Conservation (phyloP, 768 basidiomycete genomes). For the Trametes maxima region DNA sequence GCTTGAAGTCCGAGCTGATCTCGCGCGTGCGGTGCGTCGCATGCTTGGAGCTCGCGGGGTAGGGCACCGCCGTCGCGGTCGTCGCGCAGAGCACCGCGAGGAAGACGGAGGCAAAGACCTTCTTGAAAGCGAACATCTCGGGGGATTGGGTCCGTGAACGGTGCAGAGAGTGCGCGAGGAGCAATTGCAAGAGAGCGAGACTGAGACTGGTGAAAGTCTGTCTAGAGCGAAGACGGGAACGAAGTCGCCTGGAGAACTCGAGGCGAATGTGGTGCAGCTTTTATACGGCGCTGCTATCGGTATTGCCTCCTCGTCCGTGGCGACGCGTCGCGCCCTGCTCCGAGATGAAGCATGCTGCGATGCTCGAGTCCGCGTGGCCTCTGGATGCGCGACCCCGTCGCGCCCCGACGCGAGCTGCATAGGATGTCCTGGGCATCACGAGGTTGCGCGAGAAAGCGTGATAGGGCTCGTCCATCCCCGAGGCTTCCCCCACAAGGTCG, state of each 20-base stretch:
- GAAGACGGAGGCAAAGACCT: conserved; percentile 21
- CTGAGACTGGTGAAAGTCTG: conserved; percentile 21
- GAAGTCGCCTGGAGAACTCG: conserved; percentile 17
- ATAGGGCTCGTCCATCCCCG: not conserved
- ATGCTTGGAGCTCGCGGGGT: conserved; percentile 24
- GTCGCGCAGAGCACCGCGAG: conserved; percentile 23
- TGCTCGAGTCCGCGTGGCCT: not conserved
- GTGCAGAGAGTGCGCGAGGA: conserved; percentile 6
- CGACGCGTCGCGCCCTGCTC: not conserved
- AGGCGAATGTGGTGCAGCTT: not conserved
- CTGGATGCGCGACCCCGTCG: not conserved
- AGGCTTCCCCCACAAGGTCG: not conserved
- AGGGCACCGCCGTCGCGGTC: conserved; percentile 20
- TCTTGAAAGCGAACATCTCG: conserved; percentile 22
- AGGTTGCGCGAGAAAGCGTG: not conserved
- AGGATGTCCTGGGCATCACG: conserved; percentile 1
- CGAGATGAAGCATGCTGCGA: not conserved
- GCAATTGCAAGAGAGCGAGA: conserved; percentile 10
- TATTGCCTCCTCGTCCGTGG: not conserved
- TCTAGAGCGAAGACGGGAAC: conserved; percentile 19
- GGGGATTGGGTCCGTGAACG: not conserved
- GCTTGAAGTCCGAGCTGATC: conserved; percentile 26
- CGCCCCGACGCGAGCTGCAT: not conserved
- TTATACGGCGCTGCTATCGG: conserved; percentile 11
- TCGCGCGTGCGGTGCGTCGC: conserved; percentile 31